These are phyloP conservation scores for Aspergillus sp. DNA, from an alignment of 2,329 filamentous ascomycete species.

Conservation along the genomic window DNA sequence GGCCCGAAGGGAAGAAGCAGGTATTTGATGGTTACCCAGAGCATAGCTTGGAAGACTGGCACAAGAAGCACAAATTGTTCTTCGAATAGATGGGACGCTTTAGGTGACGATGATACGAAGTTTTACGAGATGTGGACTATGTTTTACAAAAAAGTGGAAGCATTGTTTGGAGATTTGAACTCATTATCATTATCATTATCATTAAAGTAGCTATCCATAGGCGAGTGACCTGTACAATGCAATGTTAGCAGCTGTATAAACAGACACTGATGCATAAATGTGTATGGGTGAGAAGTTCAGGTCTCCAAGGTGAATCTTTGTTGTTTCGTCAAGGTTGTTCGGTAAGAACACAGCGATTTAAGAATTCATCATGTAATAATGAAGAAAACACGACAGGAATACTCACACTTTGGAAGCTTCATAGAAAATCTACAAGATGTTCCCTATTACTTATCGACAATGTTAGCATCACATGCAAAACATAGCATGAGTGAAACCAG, in stretches of 20 bases:
- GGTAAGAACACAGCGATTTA: slow-evolving; percentile 67
- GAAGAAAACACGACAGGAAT: slow-evolving; percentile 2
- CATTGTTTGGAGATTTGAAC: not conserved
- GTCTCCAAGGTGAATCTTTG: slow-evolving; percentile 65
- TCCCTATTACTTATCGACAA: slow-evolving; percentile 21
- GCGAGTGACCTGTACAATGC: not conserved
- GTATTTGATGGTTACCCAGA: slow-evolving; percentile 42
- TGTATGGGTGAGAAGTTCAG: slow-evolving; percentile 46
- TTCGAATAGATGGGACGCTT: slow-evolving; percentile 18
- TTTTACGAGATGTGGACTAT: slow-evolving; percentile 6
- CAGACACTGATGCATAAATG: slow-evolving; percentile 1
- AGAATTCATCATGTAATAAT: slow-evolving; percentile 57
- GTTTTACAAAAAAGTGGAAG: not conserved
- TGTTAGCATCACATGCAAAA: slow-evolving; percentile 32
- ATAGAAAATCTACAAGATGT: slow-evolving; percentile 5
- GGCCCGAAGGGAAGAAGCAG: slow-evolving; percentile 51
- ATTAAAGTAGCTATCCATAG: not conserved
- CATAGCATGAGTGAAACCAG: slow-evolving; percentile 24
- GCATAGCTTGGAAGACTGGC: slow-evolving; percentile 49
- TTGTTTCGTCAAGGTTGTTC: slow-evolving; percentile 61
- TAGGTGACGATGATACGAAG: not conserved
- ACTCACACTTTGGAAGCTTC: slow-evolving; percentile 27
- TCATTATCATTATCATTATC: not conserved
- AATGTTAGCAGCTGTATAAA: slow-evolving; percentile 29
- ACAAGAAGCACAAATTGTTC: slow-evolving; percentile 46